Evolutionary conservation across 163 green algal species (phyloP).

Genomic region (Smithsoniella earleae): DNA sequence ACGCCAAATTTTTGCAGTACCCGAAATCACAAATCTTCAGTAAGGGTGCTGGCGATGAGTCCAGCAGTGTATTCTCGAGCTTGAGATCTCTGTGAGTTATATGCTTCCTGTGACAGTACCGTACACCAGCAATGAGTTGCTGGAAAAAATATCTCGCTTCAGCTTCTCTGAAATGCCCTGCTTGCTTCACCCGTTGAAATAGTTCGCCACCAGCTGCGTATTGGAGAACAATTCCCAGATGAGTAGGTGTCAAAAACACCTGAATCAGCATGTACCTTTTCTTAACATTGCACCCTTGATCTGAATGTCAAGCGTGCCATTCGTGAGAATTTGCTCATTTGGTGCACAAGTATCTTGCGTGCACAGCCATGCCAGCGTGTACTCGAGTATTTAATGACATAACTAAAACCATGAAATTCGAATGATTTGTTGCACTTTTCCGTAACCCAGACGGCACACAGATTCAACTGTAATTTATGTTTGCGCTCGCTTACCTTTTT

Average conservation of each 20-base stretch:
- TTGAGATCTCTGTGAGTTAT: slow-evolving; percentile 87
- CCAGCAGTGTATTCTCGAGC: slow-evolving; percentile 92
- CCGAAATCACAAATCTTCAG: slow-evolving; percentile 98
- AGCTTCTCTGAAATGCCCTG: slow-evolving; percentile 78
- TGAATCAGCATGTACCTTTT: slow-evolving; percentile 32
- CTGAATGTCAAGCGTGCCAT: too few relatives aligned
- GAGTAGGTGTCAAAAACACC: slow-evolving; percentile 74
- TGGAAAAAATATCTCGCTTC: slow-evolving; percentile 92
- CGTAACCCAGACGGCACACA: too few relatives aligned
- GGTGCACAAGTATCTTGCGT: too few relatives aligned
- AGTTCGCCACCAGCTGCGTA: slow-evolving; percentile 92
- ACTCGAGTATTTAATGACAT: not conserved
- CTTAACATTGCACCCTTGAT: not conserved
- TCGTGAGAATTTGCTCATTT: too few relatives aligned
- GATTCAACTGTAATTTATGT: too few relatives aligned
- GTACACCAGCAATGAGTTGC: slow-evolving; percentile 79
- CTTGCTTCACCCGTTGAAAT: slow-evolving; percentile 79
- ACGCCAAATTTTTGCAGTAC: slow-evolving; percentile 63
- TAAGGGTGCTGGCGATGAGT: slow-evolving; percentile 67
- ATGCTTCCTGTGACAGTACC: slow-evolving; percentile 83
- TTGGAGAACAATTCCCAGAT: slow-evolving; percentile 95
- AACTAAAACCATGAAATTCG: not conserved
- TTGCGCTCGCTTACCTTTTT: slow-evolving; percentile 63
- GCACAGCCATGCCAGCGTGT: not conserved
- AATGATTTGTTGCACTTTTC: not conserved